phyloP scores from a whole-genome alignment of 2,329 filamentous ascomycete species.

The Penicillium sp. region DNA sequence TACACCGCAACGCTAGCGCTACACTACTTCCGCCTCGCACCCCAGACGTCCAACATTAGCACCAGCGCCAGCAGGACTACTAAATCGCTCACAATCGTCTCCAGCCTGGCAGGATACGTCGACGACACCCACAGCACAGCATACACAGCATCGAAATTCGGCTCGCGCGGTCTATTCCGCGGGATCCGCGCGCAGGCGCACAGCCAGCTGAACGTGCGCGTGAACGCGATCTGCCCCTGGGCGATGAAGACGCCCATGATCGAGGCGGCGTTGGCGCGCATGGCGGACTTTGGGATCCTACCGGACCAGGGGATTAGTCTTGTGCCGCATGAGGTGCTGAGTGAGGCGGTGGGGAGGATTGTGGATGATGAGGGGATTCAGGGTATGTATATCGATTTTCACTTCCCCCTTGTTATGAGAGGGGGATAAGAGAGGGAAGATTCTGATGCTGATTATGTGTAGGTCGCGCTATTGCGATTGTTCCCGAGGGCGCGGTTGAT shows the following conservation, averaged over 20 bases:
- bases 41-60: too few species aligned
- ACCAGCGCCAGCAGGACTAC: too few species aligned
- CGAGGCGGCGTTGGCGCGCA: not conserved
- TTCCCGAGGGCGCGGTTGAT: not conserved
- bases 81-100: not conserved
- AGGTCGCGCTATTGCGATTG: not conserved
- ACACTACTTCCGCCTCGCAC: not conserved
- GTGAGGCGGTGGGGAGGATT: not conserved
- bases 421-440: not conserved
- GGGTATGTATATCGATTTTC: not conserved
- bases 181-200: not conserved
- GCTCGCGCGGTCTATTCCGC: not conserved
- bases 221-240: not conserved
- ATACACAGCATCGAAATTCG: conserved; percentile 1
- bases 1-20: not conserved
- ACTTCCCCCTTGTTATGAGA: not conserved
- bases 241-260: not conserved
- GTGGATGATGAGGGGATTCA: not conserved
- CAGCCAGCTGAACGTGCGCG: not conserved
- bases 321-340: not conserved
- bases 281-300: not conserved
- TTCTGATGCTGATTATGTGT: too few species aligned
- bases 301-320: not conserved
- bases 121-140: conserved; percentile 3
- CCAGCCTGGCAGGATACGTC: not conserved